Conservation (phyloP, 306 rosid species). For the Inga oerstediana region DNA sequence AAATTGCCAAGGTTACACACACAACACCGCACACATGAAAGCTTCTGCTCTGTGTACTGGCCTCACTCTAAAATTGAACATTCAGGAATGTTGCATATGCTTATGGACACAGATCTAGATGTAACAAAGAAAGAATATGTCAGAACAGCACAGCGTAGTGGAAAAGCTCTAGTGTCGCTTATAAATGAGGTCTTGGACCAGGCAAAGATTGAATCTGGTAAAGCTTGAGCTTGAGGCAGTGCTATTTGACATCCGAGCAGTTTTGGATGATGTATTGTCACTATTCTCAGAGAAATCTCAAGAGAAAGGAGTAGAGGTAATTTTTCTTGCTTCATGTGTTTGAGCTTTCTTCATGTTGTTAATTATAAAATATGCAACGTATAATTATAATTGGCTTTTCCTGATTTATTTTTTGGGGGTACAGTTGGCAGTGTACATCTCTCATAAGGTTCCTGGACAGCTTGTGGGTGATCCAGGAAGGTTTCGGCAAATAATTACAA, state of each 20-base stretch:
- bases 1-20: conserved; percentile 12
- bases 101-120: conserved; percentile 94
- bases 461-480: conserved; percentile 86
- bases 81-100: conserved; percentile 97
- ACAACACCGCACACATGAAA: not conserved
- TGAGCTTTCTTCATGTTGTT: not conserved
- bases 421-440: conserved; percentile 69
- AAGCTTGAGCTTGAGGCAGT: conserved; percentile 95
- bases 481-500: conserved; percentile 82
- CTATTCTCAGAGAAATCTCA: conserved; percentile 96
- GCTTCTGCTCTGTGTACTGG: conserved; percentile 26
- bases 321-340: conserved; percentile 13
- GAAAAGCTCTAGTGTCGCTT: conserved; percentile 91
- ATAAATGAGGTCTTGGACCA: conserved; percentile 95
- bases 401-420: conserved; percentile 34
- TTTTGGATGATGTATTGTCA: conserved; percentile 88
- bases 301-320: conserved; percentile 96
- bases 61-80: conserved; percentile 36
- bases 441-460: conserved; percentile 78
- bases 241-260: conserved; percentile 69
- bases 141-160: conserved; percentile 90
- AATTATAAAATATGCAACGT: conserved; percentile 23
- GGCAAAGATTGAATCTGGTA: conserved; percentile 96
- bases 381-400: conserved; percentile 34
- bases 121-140: conserved; percentile 90